Base-by-base conservation (phyloP, 352 stramenopile species). In the Phytophthora citricola region DNA sequence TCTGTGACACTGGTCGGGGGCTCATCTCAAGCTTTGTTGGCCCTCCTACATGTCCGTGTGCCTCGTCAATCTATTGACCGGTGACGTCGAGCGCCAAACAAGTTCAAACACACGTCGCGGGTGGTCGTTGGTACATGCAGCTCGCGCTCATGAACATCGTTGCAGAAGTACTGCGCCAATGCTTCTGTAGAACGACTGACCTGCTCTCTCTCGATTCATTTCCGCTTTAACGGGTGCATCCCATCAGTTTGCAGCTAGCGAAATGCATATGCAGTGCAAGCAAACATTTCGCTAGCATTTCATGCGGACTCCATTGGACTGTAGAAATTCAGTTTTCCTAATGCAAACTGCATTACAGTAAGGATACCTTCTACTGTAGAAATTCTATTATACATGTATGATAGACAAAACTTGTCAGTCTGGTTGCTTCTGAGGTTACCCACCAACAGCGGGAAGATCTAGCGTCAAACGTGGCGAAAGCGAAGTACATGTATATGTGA, bases 61-160 rank as follows among this genome's bases (percentile, higher is more conserved):
- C 29, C 29, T 8, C 29, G 7, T 6, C 29, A 34, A 34, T 34
- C 31, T 34, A 11, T 34, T 11, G 7, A 34, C 31, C 1, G 31
- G 31, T 34, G 31, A 34, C 31, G 31, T 34, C 31, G 31, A 34
- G 12, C 31, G 31, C 8, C 9, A 8, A 24, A 22, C 3, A 34
- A 47, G 50, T 58, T 58, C 50, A 58, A 58, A 36, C 50, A 48
- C 50, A 20, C 11, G 4, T 26, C 22, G 11, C 15, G 14, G n/a
- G 27, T 17, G 46, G 26, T 39, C 24, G 27, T 34, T 34, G 31
- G 2, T 34, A 34, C 17, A 20, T 20, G 17, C 17, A 20, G 17
- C 17, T 20, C 17, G 17, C 17, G 31, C 8, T 34, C 31, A 34
- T 34, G 8, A 20, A 20, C 17, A 20, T 20, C 17, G 17, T n/a